Evolutionary conservation across 352 stramenopile species (phyloP).

Genomic region (Hyaloperonospora brassicae): DNA sequence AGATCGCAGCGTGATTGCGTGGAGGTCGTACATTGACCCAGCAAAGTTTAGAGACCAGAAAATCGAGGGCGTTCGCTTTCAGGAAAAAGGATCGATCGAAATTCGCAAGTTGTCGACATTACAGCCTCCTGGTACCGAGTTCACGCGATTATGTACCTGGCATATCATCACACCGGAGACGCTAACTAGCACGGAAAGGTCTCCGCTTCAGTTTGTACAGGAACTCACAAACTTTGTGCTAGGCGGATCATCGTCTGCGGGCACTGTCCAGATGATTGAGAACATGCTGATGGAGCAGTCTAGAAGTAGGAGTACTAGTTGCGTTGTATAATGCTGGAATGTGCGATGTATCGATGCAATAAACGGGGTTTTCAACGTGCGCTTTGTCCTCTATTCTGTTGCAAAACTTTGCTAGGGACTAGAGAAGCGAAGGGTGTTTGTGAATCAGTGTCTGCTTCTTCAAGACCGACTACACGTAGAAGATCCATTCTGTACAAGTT

Average conservation of each 20-base stretch:
- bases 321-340: conserved; percentile 9
- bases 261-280: conserved; percentile 47
- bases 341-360: neutral
- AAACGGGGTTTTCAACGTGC: neutral
- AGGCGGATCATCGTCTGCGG: conserved; percentile 25
- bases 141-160: conserved; percentile 37
- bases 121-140: conserved; percentile 13
- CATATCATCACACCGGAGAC: conserved; percentile 40
- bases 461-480: too few species aligned
- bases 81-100: conserved; percentile 55
- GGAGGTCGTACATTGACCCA: conserved; percentile 50
- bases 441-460: too few species aligned
- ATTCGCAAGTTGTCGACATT: conserved; percentile 29
- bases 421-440: too few species aligned
- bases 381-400: too few species aligned
- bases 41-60: conserved; percentile 43
- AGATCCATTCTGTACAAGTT: too few species aligned
- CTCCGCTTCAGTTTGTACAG: conserved; percentile 22
- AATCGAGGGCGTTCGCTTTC: conserved; percentile 42
- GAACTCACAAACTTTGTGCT: conserved; percentile 43
- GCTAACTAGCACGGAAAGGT: conserved; percentile 13
- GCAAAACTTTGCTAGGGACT: too few species aligned
- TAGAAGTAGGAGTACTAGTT: conserved; percentile 9
- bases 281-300: conserved; percentile 38
- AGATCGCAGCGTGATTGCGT: conserved; percentile 57